Evolutionary conservation across 2,329 filamentous ascomycete species (phyloP), one percentile per base, ranked within the genome.

Genomic region (Elsinoe fawcettii): DNA sequence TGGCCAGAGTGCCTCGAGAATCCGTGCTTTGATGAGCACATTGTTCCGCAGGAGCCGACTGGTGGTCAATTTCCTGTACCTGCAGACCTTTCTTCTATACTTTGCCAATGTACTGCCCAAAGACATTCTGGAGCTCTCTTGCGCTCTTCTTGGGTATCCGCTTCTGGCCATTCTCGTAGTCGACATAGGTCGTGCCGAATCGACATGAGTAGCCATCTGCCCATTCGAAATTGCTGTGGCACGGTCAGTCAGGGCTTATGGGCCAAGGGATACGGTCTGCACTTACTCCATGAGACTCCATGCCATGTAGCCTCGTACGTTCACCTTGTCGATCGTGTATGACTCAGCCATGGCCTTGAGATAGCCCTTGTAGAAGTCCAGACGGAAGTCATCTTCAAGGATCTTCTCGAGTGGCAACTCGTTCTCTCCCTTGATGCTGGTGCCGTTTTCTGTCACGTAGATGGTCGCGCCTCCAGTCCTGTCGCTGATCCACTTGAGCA

Each of bases 391-490:
- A 69, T 95, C 90, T 59, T 92, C 75, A 47, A 95, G 75, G 59
- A 93, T 83, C 72, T 88, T 66, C 60, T 88, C 83, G 22, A 81
- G 70, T 1, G 83, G 74, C 67, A 92, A 74, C 61, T 91, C 84
- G 67, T 88, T 91, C 76, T 95, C 90, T 2, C 58, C 58, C 20
- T 57, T 51, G 39, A 53, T 72, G 65, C 85, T 89, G 3, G 89
- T 95, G 39, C 90, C 90, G 71, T 91, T 95, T 76, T 95, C 90
- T 0, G 90, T 95, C 56, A 93, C 86, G 70, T 90, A 92, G 73
- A 95, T 91, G 66, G 82, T 83, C 36, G 90, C 89, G 63, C 80
- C 75, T 36, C 78, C 79, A 71, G 95, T 95, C 22, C 90, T 82
- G 67, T 87, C 83, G 68, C 83, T 87, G 60, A 91, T 77, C 87